Conservation (phyloP, 176 grass and related monocot genomes). For the Musa troglodytarum region DNA sequence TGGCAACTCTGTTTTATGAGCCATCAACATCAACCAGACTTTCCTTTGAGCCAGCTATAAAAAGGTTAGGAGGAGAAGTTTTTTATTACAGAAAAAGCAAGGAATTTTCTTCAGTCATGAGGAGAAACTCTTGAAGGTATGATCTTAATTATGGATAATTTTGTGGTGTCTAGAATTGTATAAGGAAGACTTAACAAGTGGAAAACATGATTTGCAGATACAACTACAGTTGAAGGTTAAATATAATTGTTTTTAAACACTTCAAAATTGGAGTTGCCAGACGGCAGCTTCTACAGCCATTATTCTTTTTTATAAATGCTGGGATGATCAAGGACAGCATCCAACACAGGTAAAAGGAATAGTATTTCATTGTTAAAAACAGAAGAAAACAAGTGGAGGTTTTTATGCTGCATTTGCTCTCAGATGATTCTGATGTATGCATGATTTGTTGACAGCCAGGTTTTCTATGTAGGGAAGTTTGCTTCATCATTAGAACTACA, state of each 20-base stretch:
- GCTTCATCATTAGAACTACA: background rate
- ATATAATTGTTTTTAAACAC: conserved; percentile 81
- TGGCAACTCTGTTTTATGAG: conserved; percentile 81
- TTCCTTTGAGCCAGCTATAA: conserved; percentile 86
- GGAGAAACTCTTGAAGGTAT: conserved; percentile 85
- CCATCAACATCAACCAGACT: conserved; percentile 81
- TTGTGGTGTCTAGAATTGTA: background rate
- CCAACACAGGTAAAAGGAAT: conserved; percentile 52
- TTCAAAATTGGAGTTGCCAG: conserved; percentile 82
- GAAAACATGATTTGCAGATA: conserved; percentile 45
- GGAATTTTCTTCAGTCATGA: conserved; percentile 93
- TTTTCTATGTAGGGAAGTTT: background rate
- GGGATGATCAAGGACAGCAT: conserved; percentile 84
- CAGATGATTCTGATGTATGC: too few relatives aligned
- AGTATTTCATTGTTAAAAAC: background rate
- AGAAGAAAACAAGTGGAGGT: background rate
- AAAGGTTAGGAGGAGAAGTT: conserved; percentile 67
- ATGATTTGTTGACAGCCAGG: background rate
- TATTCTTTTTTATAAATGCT: conserved; percentile 70
- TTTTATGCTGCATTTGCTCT: too few relatives aligned
- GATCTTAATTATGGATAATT: background rate
- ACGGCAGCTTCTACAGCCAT: conserved; percentile 46
- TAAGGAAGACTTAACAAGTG: background rate
- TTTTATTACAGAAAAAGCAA: conserved; percentile 77
- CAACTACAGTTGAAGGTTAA: conserved; percentile 80